These are phyloP conservation scores for Cryptococcus maquisensis DNA, from an alignment of 1,284 basidiomycete genomes.

Conservation along the genomic window DNA sequence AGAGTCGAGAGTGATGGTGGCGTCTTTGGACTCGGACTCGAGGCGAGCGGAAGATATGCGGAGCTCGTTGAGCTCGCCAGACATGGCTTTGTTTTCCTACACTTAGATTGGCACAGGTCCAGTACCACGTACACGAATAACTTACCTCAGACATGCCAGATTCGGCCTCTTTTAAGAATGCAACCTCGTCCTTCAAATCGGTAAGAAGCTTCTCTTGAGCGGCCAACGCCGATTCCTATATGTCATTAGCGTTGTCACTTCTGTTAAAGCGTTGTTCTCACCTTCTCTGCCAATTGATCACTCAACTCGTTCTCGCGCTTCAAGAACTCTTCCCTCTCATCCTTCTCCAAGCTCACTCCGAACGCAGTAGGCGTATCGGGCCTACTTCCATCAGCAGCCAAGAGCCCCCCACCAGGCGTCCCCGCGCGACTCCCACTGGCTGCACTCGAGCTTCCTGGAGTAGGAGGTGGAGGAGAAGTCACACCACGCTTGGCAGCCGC, in stretches of 20 bases:
- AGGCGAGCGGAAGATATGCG: slow-evolving; percentile 86
- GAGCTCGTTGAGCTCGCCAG: slow-evolving; percentile 78
- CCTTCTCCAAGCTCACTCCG: slow-evolving; percentile 82
- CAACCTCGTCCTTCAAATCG: slow-evolving; percentile 78
- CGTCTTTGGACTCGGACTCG: slow-evolving; percentile 94
- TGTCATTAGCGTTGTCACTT: not conserved
- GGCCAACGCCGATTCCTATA: slow-evolving; percentile 71
- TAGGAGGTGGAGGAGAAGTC: slow-evolving; percentile 59
- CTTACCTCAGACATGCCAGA: slow-evolving; percentile 65
- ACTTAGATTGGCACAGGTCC: not conserved
- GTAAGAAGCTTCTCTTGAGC: slow-evolving; percentile 56
- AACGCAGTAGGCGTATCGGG: slow-evolving; percentile 42
- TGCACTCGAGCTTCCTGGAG: slow-evolving; percentile 55
- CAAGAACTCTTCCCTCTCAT: slow-evolving; percentile 96
- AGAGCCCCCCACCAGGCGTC: slow-evolving; percentile 61
- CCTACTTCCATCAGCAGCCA: slow-evolving; percentile 26
- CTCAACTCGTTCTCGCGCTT: slow-evolving; percentile 94
- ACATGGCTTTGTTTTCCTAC: slow-evolving; percentile 84
- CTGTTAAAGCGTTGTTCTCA: slow-evolving; percentile 20
- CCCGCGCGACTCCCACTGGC: slow-evolving; percentile 55
- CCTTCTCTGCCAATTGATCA: slow-evolving; percentile 83
- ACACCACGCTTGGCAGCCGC: slow-evolving; percentile 52
- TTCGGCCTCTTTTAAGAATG: slow-evolving; percentile 90
- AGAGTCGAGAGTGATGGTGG: slow-evolving; percentile 89
- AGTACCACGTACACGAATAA: not conserved